Evolutionary conservation across 371 early-diverging fungal species (phyloP), one percentile per base, ranked within the genome.

Genomic region (Blakeslea trispora): DNA sequence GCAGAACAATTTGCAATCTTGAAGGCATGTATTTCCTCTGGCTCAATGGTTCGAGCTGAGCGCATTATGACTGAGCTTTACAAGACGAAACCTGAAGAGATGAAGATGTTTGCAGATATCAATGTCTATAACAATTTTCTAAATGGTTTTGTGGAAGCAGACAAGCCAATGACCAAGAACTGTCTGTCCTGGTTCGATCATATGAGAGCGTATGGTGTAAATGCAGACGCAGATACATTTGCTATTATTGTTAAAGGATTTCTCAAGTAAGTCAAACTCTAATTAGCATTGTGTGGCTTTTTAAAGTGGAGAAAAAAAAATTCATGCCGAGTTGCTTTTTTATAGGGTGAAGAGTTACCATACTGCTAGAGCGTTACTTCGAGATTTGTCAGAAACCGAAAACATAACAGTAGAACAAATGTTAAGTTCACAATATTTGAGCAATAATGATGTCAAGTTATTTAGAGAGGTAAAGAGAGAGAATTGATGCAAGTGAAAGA

Each of bases 71-170:
- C 70, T n/a, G 81, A 86, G 23, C 67, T 91, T 23, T 82, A 84
- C 65, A 79, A 78, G 49, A 76, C 69, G 57, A 77, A 87, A 53
- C 79, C 84, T 0, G 75, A 79, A 32, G 90, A 90, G 44, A 88
- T 91, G 91, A 71, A 78, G 53, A 67, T 85, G 31, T 70, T 83
- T 34, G 83, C 86, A 10, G 89, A 92, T 58, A 80, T 84, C 13
- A 78, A 83, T 37, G 73, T 95, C 50, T 86, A 94, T 67, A 96
- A 97, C 66, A 71, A 87, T 23, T 91, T 96, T 42, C 66, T 95
- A 31, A 87, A 90, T 49, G 89, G 89, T 0, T 84, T 89, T 56
- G 70, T 93, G 39, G 79, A 75, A 18, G 69, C 74, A 13, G 4
- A 18, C 21, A 46, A 39, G 13, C 83, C 88, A 14, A 66, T 81